Evolutionary conservation across 1,284 basidiomycete species (phyloP).

Genomic region (Cystobasidium pallidum): DNA sequence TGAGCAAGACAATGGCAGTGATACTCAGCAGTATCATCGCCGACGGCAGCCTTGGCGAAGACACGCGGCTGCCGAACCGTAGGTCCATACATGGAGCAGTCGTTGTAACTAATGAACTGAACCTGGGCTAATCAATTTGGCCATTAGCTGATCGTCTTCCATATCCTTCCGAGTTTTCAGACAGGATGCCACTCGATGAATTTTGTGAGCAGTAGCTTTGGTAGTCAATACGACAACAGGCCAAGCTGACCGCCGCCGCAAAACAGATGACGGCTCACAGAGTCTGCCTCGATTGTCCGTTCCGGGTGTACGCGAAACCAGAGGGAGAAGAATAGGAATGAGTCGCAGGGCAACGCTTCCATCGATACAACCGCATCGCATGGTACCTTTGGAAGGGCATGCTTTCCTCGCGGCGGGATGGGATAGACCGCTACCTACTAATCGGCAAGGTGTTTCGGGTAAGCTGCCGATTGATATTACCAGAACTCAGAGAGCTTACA

Average conservation of each 20-base stretch:
- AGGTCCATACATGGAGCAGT: neutral
- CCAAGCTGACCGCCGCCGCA: neutral
- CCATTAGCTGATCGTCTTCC: neutral
- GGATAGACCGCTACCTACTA: constrained; percentile 4
- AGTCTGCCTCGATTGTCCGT: neutral
- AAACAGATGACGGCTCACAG: neutral
- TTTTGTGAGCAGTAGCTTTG: no score
- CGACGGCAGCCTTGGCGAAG: neutral
- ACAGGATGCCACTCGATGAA: neutral
- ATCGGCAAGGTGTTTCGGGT: neutral
- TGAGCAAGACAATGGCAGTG: neutral
- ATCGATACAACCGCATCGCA: neutral
- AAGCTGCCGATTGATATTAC: neutral
- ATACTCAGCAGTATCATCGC: neutral
- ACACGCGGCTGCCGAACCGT: neutral
- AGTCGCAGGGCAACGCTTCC: neutral
- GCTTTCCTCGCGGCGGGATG: neutral
- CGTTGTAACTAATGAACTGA: no score
- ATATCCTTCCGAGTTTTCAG: neutral
- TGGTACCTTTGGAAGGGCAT: neutral
- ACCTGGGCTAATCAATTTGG: neutral
- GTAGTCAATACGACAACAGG: no score
- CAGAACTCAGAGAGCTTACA: no score
- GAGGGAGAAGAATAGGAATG: neutral
- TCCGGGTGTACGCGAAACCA: neutral